Base-by-base conservation (phyloP, 2,329 filamentous ascomycete genomes). In the Cladophialophora immunda region DNA sequence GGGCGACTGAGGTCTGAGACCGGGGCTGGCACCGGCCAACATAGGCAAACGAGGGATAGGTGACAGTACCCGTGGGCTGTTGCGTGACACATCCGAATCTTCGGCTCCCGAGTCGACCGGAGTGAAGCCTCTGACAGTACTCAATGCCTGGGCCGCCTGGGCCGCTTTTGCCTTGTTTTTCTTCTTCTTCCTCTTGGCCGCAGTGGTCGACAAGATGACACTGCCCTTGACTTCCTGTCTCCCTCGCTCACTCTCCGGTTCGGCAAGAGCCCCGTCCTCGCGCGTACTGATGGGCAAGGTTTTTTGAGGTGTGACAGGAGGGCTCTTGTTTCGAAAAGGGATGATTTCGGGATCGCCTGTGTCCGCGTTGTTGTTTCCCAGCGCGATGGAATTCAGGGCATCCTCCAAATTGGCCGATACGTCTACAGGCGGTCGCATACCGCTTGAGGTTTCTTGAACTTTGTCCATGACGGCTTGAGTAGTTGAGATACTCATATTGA, bases 1-100 rank as follows among this genome's bases (percentile, higher is more conserved):
- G 67, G 90, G 90, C 52, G 83, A 84, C 0, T 81, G 78, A 6
- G 86, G 82, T 67, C 84, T 80, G 38, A 84, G 76, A 27, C 80
- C 78, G n/a, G 83, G 82, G 67, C 83, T 85, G 69, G 73, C 74
- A 29, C 73, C 75, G 6, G 73, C 72, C 55, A 75, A 70, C 13
- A 71, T 64, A 27, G 70, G 73, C 19, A 76, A 67, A 64, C 73
- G 75, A 19, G 76, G 69, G 17, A 66, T 66, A 34, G 72, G 75
- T 59, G 76, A 78, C 47, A 75, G 71, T 2, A 74, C 71, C 58
- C 75, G 73, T 9, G 72, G 65, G 53, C 78, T 81, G 57, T 76
- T 72, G 58, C 58, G 58, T 22, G 81, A 82, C 47, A 78, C 76
- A 69, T 83, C 81, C 19, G 81, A 82, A 55, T 82, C 81, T 66